Evolutionary conservation across 2,329 filamentous ascomycete genomes (phyloP), one percentile per base, ranked within the genome.

Genomic region (Phyllosticta citriasiana): DNA sequence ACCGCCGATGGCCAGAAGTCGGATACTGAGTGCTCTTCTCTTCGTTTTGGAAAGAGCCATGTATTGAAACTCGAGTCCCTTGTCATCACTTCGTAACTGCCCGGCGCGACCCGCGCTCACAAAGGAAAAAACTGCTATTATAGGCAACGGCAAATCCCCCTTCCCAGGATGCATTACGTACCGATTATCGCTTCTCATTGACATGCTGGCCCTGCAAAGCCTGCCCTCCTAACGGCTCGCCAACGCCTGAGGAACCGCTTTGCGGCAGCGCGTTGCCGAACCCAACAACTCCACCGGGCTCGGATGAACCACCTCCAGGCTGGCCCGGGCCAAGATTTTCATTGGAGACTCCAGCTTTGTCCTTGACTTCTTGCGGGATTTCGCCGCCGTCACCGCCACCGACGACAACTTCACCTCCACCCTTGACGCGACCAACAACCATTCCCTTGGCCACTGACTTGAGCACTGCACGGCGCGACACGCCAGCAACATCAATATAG

Each of bases 391-490:
- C 84, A 8, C 82, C 84, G 22, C 86, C 87, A 1, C 88, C 88
- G 22, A 92, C 86, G 56, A 93, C 81, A 22, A 91, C 80, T 66
- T 90, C 83, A 2, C 88, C 84, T 4, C 88, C 88, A 47, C 86
- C 87, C 62, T 84, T 83, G 56, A 93, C 89, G 65, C 85, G 86
- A 40, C 90, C 90, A 4, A 95, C 86, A 0, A 95, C 87, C 94
- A 99, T 97, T 51, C 94, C 73, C 78, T 96, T 97, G 22, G 92
- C 94, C 1, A 97, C 94, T 52, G 88, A 90, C 79, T 97, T 99
- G 71, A 99, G 83, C 53, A 99, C 85, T 0, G 94, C 94, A 64
- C 87, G 85, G 52, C 94, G 82, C 60, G 89, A 96, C 1, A 99
- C 94, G 40, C 94, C 94, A 0, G 92, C 88, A 1, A 95, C 93